Percentiles rank a stretch among this genome's conserved stretches.
phyloP scores from a whole-genome alignment of 208 protist genomes.

The Leishmania arabica region DNA sequence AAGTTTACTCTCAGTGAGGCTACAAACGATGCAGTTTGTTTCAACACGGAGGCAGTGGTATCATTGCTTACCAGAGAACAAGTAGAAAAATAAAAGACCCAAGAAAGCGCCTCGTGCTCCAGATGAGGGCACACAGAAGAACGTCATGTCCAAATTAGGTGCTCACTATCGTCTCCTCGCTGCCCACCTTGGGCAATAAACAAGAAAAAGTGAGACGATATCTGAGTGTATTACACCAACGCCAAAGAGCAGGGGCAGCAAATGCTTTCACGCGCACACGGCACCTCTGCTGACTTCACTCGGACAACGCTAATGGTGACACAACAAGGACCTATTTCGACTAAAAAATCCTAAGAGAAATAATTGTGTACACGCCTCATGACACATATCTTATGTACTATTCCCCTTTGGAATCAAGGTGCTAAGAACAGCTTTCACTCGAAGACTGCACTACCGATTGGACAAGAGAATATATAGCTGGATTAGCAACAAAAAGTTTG shows the following conservation, averaged over 20 bases:
- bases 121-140: background rate
- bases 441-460: background rate
- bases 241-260: background rate
- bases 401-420: background rate
- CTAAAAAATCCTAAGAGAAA: constrained; percentile 30
- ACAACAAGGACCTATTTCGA: background rate
- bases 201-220: constrained; percentile 3
- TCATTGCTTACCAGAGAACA: background rate
- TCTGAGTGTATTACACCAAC: constrained; percentile 1
- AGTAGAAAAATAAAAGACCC: constrained; percentile 19
- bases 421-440: background rate
- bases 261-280: background rate
- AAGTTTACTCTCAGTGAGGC: constrained; percentile 1
- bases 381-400: constrained; percentile 7
- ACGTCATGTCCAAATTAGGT: background rate
- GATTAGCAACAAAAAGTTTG: background rate
- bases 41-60: background rate
- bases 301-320: background rate
- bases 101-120: background rate
- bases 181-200: background rate
- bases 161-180: background rate
- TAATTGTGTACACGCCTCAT: background rate
- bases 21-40: background rate
- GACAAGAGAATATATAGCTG: background rate
- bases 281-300: background rate